Base-by-base conservation (phyloP, 148 eudicot genomes). In the Dysphania ambrosioides region DNA sequence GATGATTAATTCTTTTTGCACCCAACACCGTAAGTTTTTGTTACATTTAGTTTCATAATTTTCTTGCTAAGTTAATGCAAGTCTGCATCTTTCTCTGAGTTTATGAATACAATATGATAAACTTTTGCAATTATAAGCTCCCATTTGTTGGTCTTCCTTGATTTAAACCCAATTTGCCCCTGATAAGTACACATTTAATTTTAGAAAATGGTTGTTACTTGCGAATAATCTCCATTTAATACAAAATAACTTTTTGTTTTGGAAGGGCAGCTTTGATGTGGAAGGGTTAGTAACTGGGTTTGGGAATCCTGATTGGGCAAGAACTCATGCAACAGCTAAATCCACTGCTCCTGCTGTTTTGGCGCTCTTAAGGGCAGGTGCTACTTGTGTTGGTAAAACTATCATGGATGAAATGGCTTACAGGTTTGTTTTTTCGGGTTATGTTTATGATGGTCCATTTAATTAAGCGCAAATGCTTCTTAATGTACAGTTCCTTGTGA, bases 341-440 rank as follows among this genome's bases (percentile, higher is more conserved):
- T 80, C 91, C 2, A 87, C 96, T 38, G 91, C 97, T 55, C 92
- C 93, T 0, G 77, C 89, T 0, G 87, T 94, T 74, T 64, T 77
- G 81, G 86, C 86, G 66, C 63, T 88, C 41, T 77, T 94, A 35
- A 77, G 66, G 47, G 93, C 85, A 56, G 98, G 98, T 59, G 98
- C 96, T 56, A 88, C 89, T 51, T 88, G 89, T 80, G 85, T 91
- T 61, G 98, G 97, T 49, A 91, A 66, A 89, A 94, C 97, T 74
- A 78, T 90, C 69, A 87, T 94, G 97, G 98, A 94, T 85, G 98
- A 94, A 90, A 88, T 94, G 97, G 98, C 98, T 42, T 91, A 91
- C 83, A 81, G 97, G 97, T 92, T 61, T 44, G 62, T 53, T 70
- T 75, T 69, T 60, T n/a, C 5, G 53, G 11, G 16, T 59, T 10